Evolutionary conservation across 2,329 filamentous ascomycete species (phyloP), one percentile per base, ranked within the genome.

Genomic region (Colletotrichum sp.): DNA sequence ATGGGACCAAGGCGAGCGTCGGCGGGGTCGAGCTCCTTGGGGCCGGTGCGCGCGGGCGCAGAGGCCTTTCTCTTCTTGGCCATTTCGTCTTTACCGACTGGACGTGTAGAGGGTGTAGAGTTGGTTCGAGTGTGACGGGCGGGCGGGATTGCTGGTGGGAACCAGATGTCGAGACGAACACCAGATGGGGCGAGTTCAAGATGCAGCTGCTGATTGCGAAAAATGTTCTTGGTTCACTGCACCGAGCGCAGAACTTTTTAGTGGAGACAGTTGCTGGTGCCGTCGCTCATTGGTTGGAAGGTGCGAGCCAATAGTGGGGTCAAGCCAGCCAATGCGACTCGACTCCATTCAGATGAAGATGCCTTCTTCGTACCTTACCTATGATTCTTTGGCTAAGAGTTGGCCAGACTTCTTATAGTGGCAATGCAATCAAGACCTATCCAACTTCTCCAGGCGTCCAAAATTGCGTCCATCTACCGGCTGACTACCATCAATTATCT

Each of bases 41-140:
- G 89, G 5, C 89, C 90, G 11, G 84, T 85, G 24, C 87, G 84
- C 36, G 84, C 78, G 66, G 76, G 87, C 75, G 88, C 87, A 27
- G 89, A 87, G 2, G 90, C 92, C 87, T 96, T 97, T 88, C 94
- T 92, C 80, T 92, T 93, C 78, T 90, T 91, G 12, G 84, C 90
- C 91, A 93, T 93, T 24, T 21, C 36, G 3, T 34, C 24, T 55
- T 82, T 63, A 51, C 33, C 58, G 21, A 5, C 15, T 33, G 59
- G 24, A 2, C n/a, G 51, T 66, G 12, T 24, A n/a, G 21, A 15
- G 21, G 5, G 11, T n/a, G 13, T 38, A n/a, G 3, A 21, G 3
- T 16, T 6, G 31, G 24, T 13, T 55, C 33, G 31, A 51, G 11
- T 21, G 62, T 33, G 38, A 63, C 29, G 31, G 65, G 51, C 24